Evolutionary conservation across 2,329 filamentous ascomycete species (phyloP).

Genomic region (Aspergillus sp.): DNA sequence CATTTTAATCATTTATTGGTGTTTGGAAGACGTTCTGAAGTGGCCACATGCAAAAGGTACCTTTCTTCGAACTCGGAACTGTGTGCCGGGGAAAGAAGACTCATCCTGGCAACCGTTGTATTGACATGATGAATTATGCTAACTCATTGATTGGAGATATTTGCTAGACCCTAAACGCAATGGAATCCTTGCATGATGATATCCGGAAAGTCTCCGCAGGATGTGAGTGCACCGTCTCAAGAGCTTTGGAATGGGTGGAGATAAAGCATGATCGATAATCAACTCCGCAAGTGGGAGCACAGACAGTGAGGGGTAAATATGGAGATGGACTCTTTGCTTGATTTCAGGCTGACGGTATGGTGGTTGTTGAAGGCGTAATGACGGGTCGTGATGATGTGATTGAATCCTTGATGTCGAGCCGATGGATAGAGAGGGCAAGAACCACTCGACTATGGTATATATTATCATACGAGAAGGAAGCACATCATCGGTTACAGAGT

Average conservation of each 20-base stretch:
- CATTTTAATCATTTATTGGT: too few species aligned
- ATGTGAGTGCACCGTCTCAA: neutral
- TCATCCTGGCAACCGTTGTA: too few species aligned
- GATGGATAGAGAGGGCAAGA: neutral
- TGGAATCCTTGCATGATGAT: slow-evolving; percentile 20
- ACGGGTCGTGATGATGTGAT: slow-evolving; percentile 27
- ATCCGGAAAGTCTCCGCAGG: slow-evolving; percentile 2
- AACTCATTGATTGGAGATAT: too few species aligned
- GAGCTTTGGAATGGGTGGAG: slow-evolving; percentile 1
- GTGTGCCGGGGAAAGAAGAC: too few species aligned
- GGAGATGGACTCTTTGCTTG: neutral
- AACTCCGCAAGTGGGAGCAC: neutral
- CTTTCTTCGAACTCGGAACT: too few species aligned
- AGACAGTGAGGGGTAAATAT: neutral
- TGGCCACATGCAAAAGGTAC: too few species aligned
- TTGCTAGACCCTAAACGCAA: slow-evolving; percentile 5
- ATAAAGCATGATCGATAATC: neutral
- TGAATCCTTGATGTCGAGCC: slow-evolving; percentile 1
- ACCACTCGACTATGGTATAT: too few species aligned
- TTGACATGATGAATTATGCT: too few species aligned
- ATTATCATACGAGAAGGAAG: too few species aligned
- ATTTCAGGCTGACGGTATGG: neutral
- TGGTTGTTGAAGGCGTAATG: slow-evolving; percentile 22
- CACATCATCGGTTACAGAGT: neutral
- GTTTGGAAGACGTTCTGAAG: too few species aligned